These are phyloP conservation scores for Fragaria nilgerrensis DNA, from an alignment of 306 rosid genomes.

Conservation along the genomic window DNA sequence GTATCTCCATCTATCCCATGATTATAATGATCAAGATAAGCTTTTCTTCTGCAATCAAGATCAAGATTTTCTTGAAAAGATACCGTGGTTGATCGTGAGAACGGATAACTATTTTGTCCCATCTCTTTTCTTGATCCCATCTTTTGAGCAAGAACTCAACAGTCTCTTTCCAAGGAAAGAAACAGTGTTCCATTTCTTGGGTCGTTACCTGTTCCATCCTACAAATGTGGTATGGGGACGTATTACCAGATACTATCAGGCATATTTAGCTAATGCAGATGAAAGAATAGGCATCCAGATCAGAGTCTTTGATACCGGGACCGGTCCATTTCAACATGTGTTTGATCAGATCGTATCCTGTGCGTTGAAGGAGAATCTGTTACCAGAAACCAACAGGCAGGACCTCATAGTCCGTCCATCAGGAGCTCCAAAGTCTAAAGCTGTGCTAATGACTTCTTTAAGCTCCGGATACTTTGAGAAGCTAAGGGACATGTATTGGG, in stretches of 20 bases:
- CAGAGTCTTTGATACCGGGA: slow-evolving; percentile 56
- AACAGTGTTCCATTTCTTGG: slow-evolving; percentile 68
- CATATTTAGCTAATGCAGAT: slow-evolving; percentile 59
- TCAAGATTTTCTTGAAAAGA: slow-evolving; percentile 45
- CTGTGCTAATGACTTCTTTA: slow-evolving; percentile 62
- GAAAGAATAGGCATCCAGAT: slow-evolving; percentile 77
- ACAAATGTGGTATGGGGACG: slow-evolving; percentile 68
- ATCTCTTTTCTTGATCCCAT: slow-evolving; percentile 64
- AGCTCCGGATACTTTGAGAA: slow-evolving; percentile 59
- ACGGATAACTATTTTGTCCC: slow-evolving; percentile 70
- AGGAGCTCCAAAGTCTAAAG: slow-evolving; percentile 41
- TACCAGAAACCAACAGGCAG: slow-evolving; percentile 47
- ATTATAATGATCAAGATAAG: slow-evolving; percentile 66
- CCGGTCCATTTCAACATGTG: slow-evolving; percentile 66
- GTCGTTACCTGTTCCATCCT: slow-evolving; percentile 72
- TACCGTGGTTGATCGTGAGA: slow-evolving; percentile 64
- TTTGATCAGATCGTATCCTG: slow-evolving; percentile 69
- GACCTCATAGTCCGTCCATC: slow-evolving; percentile 26
- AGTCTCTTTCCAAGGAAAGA: slow-evolving; percentile 69
- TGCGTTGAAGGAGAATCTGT: slow-evolving; percentile 43
- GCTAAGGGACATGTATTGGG: slow-evolving; percentile 68
- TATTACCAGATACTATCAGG: slow-evolving; percentile 56
- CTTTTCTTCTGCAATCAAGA: slow-evolving; percentile 78
- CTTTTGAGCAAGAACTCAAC: slow-evolving; percentile 57
- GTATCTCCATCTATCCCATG: slow-evolving; percentile 66